Conservation (phyloP, 306 rosid species). For the Fragaria nilgerrensis region DNA sequence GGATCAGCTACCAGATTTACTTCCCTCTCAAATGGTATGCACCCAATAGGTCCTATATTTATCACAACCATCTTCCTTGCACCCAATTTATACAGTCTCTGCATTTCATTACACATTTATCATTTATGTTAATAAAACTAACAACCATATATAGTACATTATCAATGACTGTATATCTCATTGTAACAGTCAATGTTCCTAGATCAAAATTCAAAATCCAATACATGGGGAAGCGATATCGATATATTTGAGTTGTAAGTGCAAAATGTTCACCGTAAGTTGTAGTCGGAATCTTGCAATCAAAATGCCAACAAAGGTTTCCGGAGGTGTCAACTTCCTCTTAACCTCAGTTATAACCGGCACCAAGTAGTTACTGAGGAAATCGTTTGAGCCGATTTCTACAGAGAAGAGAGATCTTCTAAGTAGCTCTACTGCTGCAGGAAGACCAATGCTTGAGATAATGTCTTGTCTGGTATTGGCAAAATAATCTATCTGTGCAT, state of each 20-base stretch:
- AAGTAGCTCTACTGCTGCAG: slow-evolving; percentile 35
- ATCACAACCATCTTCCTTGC: slow-evolving; percentile 61
- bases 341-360: slow-evolving; percentile 30
- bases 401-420: slow-evolving; percentile 45
- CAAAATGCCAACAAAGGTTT: slow-evolving; percentile 46
- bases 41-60: slow-evolving; percentile 80
- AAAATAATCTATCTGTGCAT: slow-evolving; percentile 62
- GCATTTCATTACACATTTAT: slow-evolving; percentile 5
- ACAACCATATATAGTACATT: neutral
- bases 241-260: too few relatives aligned
- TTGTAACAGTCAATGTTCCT: neutral
- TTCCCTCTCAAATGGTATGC: slow-evolving; percentile 71
- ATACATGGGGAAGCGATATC: neutral
- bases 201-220: too few relatives aligned
- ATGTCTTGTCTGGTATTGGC: slow-evolving; percentile 65
- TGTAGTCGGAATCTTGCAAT: slow-evolving; percentile 53
- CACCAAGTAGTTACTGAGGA: slow-evolving; percentile 62
- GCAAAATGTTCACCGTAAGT: slow-evolving; percentile 39
- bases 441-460: slow-evolving; percentile 44
- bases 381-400: slow-evolving; percentile 68
- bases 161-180: neutral
- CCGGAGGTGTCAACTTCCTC: slow-evolving; percentile 29
- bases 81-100: slow-evolving; percentile 64
- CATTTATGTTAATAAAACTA: neutral
- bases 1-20: slow-evolving; percentile 42